phyloP scores from a whole-genome alignment of 768 basidiomycete genomes.

The Boletellus emodensis region DNA sequence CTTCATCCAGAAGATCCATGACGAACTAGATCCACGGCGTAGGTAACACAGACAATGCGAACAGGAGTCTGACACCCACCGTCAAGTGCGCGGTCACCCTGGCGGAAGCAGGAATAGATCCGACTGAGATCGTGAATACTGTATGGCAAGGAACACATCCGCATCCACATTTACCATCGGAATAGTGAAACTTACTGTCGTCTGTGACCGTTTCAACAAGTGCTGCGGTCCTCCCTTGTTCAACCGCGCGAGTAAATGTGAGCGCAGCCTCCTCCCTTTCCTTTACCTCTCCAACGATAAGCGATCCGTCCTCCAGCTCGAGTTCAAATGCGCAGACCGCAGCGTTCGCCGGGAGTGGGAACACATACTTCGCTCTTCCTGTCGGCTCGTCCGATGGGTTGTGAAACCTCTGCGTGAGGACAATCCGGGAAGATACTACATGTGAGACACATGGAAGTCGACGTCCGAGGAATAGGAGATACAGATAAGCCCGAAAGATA shows the following conservation, averaged over 20 bases:
- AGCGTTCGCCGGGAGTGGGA: constrained; percentile 54
- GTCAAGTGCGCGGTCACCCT: constrained; percentile 40
- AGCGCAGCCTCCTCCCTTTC: constrained; percentile 43
- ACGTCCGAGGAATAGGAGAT: neutral
- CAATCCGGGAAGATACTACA: constrained; percentile 43
- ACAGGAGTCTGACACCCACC: constrained; percentile 30
- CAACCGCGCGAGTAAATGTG: constrained; percentile 40
- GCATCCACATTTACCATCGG: neutral
- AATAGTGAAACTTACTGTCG: constrained; percentile 39
- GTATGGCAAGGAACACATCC: neutral
- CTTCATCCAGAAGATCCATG: constrained; percentile 51
- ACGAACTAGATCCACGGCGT: constrained; percentile 37
- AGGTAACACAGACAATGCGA: neutral
- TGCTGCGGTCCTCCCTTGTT: constrained; percentile 39
- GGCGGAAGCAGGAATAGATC: constrained; percentile 43
- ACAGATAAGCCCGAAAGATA: constrained; percentile 3
- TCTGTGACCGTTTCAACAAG: constrained; percentile 48
- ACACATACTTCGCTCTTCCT: constrained; percentile 48
- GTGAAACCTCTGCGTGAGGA: constrained; percentile 38
- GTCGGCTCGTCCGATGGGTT: constrained; percentile 39
- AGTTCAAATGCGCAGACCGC: constrained; percentile 56
- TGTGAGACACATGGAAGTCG: neutral
- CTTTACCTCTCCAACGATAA: constrained; percentile 44
- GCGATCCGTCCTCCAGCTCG: constrained; percentile 39
- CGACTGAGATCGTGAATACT: constrained; percentile 60